phyloP scores from a whole-genome alignment of 2,329 filamentous ascomycete species.

The Diaporthe capsici region DNA sequence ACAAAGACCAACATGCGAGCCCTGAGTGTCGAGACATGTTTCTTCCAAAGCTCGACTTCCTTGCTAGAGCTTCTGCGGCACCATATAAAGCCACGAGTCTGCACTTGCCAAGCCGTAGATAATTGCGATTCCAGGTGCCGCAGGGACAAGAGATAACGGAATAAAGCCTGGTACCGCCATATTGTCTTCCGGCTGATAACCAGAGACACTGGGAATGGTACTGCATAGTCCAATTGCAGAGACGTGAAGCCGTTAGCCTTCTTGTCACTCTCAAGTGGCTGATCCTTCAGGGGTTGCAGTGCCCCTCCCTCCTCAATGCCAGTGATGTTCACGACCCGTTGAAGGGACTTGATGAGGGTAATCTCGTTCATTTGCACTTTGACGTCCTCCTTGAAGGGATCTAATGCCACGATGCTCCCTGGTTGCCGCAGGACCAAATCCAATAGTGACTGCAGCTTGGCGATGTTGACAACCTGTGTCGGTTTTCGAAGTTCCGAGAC shows the following conservation, averaged over 20 bases:
- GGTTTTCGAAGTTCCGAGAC: slow-evolving; percentile 91
- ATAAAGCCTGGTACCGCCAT: slow-evolving; percentile 96
- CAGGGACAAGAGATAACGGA: slow-evolving; percentile 91
- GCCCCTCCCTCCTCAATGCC: slow-evolving; percentile 92
- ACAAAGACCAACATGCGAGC: slow-evolving; percentile 98
- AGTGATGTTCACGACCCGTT: slow-evolving; percentile 96
- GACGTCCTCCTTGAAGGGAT: slow-evolving; percentile 98
- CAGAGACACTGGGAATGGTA: slow-evolving; percentile 94
- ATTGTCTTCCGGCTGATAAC: slow-evolving; percentile 97
- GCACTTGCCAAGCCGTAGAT: slow-evolving; percentile 89
- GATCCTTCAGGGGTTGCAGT: slow-evolving; percentile 79
- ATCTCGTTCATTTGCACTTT: slow-evolving; percentile 98
- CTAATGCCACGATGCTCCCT: slow-evolving; percentile 91
- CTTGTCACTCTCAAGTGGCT: slow-evolving; percentile 83
- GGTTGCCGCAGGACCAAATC: slow-evolving; percentile 97
- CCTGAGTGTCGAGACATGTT: slow-evolving; percentile 89
- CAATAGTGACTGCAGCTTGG: slow-evolving; percentile 94
- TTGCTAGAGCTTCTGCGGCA: slow-evolving; percentile 81
- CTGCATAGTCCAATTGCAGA: slow-evolving; percentile 91
- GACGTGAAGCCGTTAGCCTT: slow-evolving; percentile 93
- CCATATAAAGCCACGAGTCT: slow-evolving; percentile 87
- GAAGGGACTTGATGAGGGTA: slow-evolving; percentile 91
- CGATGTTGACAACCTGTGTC: slow-evolving; percentile 88
- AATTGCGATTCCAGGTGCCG: slow-evolving; percentile 91
- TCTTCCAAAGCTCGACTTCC: slow-evolving; percentile 91